Base-by-base conservation (phyloP, 805 yeast genomes). In the Monosporozyma solicola region DNA sequence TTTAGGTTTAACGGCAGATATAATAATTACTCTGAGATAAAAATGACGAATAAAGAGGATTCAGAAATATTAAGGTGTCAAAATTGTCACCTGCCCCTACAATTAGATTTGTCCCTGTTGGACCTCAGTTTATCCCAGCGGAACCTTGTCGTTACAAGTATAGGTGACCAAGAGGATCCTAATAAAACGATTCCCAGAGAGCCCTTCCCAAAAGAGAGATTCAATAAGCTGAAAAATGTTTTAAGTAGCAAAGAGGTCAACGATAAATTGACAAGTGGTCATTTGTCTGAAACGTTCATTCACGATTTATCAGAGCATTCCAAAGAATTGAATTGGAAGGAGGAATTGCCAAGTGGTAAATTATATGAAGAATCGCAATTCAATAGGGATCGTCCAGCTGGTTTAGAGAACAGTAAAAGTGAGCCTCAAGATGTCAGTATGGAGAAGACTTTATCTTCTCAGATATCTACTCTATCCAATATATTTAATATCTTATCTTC, bases 401-500 rank as follows among this genome's bases (percentile, higher is more conserved):
- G 16, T 24, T 20, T 43, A 24, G 31, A 43, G 11, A 15, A 24
- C 8, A 24, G 16, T 24, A 41, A 48, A 22, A 15, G 35, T 16
- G 44, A 39, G 10, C 15, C 22, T 6, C 41, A 61, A 47, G 51
- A 27, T 15, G 50, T 25, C 63, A 60, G 51, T 13, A 15, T 52
- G 5, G 53, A 29, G 2, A 52, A 51, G 48, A 70, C 76, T 0
- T 70, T 81, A 2, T 78, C 85, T 0, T 69, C 72, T 5, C 69
- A 82, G 46, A 67, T 82, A 24, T 75, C 76, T 47, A 74, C 82
- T 0, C 65, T 89, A 35, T 80, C 80, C 2, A 80, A 79, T 41
- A 77, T 92, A 1, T 90, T 88, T 65, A 84, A 85, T 56, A 74
- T 86, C 1, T 68, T 92, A 5, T 84, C 94, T 0, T 74, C 79